These are phyloP conservation scores for Metschnikowia shivogae DNA, from an alignment of 805 yeast species.

Conservation along the genomic window DNA sequence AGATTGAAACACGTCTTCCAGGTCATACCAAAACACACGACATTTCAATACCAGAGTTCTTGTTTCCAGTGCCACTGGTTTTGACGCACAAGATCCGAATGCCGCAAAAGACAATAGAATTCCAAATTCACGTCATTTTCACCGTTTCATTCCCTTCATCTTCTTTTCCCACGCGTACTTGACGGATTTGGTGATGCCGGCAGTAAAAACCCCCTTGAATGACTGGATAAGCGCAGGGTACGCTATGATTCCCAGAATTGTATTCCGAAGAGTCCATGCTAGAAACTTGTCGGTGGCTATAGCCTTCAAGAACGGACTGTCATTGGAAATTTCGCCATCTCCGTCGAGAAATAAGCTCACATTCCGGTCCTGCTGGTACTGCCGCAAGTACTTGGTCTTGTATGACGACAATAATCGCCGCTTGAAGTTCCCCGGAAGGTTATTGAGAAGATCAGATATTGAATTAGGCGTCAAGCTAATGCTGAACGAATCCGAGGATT, in stretches of 20 bases:
- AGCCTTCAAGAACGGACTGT: constrained; percentile 27
- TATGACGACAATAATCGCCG: constrained; percentile 7
- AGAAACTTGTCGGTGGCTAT: constrained; percentile 44
- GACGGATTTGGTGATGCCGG: constrained; percentile 70
- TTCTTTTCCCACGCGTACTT: constrained; percentile 75
- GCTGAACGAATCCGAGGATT: neutral
- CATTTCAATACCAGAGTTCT: too few species aligned
- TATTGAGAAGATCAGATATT: constrained; percentile 6
- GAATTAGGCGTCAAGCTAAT: neutral
- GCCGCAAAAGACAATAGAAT: too few species aligned
- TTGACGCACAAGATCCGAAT: too few species aligned
- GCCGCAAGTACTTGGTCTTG: constrained; percentile 7
- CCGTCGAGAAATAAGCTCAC: neutral
- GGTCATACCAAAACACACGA: too few species aligned
- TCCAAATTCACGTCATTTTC: neutral
- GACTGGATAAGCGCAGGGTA: constrained; percentile 71
- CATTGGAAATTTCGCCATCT: neutral
- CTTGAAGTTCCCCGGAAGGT: constrained; percentile 13
- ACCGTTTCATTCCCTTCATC: constrained; percentile 19
- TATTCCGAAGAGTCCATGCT: constrained; percentile 25
- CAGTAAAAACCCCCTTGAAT: constrained; percentile 79
- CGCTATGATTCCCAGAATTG: constrained; percentile 48
- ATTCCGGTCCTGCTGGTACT: neutral
- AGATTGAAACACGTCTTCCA: neutral
- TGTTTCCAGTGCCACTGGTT: too few species aligned